Conservation (phyloP, 139 green algal genomes). For the Parachlorella kessleri region DNA sequence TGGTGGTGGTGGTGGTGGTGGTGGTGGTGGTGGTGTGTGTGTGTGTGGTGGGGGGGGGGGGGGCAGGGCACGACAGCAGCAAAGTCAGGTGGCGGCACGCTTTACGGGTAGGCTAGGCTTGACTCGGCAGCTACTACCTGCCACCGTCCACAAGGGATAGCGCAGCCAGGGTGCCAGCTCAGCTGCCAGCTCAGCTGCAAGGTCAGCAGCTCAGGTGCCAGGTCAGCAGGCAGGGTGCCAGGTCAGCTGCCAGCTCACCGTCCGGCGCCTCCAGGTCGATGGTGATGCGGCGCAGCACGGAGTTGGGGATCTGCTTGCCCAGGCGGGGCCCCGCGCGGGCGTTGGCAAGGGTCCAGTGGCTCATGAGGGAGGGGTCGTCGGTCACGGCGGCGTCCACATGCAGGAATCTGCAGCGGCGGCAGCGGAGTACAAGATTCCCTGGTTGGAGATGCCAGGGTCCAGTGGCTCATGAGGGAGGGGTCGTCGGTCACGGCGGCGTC, state of each 20-base stretch:
- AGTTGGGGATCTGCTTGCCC: slow-evolving; percentile 7
- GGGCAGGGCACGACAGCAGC: neutral
- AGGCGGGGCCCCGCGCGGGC: neutral
- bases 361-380: slow-evolving; percentile 55
- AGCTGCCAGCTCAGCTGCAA: too few relatives aligned
- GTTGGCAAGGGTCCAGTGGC: slow-evolving; percentile 24
- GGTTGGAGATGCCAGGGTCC: too few relatives aligned
- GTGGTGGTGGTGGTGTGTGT: too few relatives aligned
- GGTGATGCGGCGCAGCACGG: slow-evolving; percentile 19
- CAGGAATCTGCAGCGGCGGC: slow-evolving; percentile 32
- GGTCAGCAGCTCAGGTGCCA: too few relatives aligned
- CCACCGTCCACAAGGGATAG: too few relatives aligned
- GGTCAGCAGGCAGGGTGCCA: too few relatives aligned
- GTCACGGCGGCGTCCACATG: slow-evolving; percentile 62
- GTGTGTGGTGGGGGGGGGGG: too few relatives aligned
- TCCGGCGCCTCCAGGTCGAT: slow-evolving; percentile 18
- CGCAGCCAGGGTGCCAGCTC: too few relatives aligned
- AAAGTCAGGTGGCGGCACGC: neutral
- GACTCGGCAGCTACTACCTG: too few relatives aligned
- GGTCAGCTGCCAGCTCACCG: slow-evolving; percentile 1
- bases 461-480: slow-evolving; percentile 49
- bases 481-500: slow-evolving; percentile 61
- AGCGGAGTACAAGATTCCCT: too few relatives aligned
- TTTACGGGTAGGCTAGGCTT: too few relatives aligned
- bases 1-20: too few relatives aligned